Base-by-base conservation (phyloP, 768 basidiomycete genomes). In the Amylocystis lapponica region DNA sequence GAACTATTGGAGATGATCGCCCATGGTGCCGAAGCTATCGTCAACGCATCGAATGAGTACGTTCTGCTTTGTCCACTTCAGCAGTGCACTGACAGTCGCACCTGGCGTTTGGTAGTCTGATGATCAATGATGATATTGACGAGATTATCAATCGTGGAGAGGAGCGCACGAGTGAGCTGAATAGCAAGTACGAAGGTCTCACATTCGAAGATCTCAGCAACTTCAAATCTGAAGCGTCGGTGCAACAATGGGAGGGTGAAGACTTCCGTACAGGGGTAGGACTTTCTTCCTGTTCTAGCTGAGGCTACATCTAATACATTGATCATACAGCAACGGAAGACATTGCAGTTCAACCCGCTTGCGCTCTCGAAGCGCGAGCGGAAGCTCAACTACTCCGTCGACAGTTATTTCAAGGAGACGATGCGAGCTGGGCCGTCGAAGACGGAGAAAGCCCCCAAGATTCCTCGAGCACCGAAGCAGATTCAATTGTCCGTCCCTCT, bases 1-100 rank as follows among this genome's bases (percentile, higher is more conserved):
- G 96, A 98, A 46, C 71, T 99, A 12, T 68, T 98, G 27, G 94
- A 98, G 59, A 99, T 98, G 92, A 98, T 99, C 46, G 84, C 93
- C 5, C 92, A 95, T 56, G 95, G 96, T 16, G 95, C 93, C 0
- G 95, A 98, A 61, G 87, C 91, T 64, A 97, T 99, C 44, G 93
- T 98, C 62, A 95, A 85, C 57, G 69, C 81, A 3, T 61, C 64
- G 0, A 83, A 87, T 12, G 78, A 81, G 88, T 91, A 44, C 48
- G 84, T 66, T 14, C 9, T 31, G 27, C 29, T 14, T 23, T 33
- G 45, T 22, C 14, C 9, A 27, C 11, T 19, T 36, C 16, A 6
- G 29, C 17, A 22, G 4, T 2, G 17, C 39, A 7, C 27, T 44
- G 14, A 16, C 13, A 4, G 14, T 35, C 41, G 36, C 25, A 2